phyloP scores from a whole-genome alignment of 768 basidiomycete species.

The Fibroporia radiculosa region DNA sequence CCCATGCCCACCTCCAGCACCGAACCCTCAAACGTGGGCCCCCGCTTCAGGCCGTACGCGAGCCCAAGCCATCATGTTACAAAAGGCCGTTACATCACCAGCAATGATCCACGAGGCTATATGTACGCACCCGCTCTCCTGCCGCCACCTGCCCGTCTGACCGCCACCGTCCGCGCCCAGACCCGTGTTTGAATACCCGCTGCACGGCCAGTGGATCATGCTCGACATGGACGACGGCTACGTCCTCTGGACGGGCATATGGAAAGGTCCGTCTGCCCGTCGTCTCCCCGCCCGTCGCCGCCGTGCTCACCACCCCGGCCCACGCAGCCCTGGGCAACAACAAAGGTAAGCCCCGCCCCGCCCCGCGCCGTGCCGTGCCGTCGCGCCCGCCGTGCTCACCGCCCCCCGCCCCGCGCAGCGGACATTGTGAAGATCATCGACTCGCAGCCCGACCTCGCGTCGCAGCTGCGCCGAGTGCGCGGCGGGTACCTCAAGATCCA shows the following conservation, averaged over 20 bases:
- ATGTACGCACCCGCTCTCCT: constrained; percentile 44
- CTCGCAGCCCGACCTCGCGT: constrained; percentile 80
- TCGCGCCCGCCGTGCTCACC: background rate
- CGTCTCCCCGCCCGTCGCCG: background rate
- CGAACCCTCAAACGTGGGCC: constrained; percentile 15
- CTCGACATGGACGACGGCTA: constrained; percentile 93
- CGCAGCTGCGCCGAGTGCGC: constrained; percentile 74
- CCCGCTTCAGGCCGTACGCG: constrained; percentile 59
- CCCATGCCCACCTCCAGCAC: constrained; percentile 24
- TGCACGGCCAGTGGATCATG: constrained; percentile 92
- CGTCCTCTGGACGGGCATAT: constrained; percentile 88
- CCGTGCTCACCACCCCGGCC: background rate
- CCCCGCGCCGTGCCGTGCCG: too few relatives aligned
- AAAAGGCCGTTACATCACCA: constrained; percentile 83
- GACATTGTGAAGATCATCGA: constrained; percentile 93
- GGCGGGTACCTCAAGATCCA: constrained; percentile 90
- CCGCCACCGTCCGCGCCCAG: constrained; percentile 23
- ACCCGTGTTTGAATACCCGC: constrained; percentile 84
- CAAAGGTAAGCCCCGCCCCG: constrained; percentile 47
- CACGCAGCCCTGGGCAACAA: constrained; percentile 71
- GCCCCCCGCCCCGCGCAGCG: constrained; percentile 34
- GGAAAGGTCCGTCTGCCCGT: constrained; percentile 62
- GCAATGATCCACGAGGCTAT: constrained; percentile 83
- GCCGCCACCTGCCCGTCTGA: constrained; percentile 9
- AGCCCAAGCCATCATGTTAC: constrained; percentile 75